Base-by-base conservation (phyloP, 2,329 filamentous ascomycete species). In the Colletotrichum trifolii region DNA sequence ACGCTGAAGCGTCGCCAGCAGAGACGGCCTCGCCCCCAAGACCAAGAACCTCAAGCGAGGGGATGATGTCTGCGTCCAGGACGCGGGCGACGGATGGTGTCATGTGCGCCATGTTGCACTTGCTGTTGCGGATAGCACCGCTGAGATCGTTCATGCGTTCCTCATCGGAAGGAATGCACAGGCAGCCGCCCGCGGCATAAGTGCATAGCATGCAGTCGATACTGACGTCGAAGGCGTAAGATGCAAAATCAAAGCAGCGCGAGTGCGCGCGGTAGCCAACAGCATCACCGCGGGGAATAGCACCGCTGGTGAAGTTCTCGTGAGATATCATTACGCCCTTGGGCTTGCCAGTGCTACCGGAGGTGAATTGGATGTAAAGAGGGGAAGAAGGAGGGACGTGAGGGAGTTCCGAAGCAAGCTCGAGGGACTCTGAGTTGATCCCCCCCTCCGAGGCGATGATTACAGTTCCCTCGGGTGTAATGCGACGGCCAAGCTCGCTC, bases 301-400 rank as follows among this genome's bases (percentile, higher is more conserved):
- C 79, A 38, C 81, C 81, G 50, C 80, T 82, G 36, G 80, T 79
- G 63, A 81, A 83, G 58, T 82, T 82, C 39, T 73, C 75, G 64
- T 85, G 83, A 2, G 79, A 79, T 61, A 84, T 77, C 49, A 89
- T 79, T 4, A 89, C 87, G 25, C 87, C 88, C 76, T 90, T 90
- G 2, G 87, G 88, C 64, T 82, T 83, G 7, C 88, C 87, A 0
- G 88, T 90, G 64, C 86, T 89, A 12, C 87, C 87, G 1, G 87
- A 89, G 10, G 87, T 90, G 72, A 89, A 90, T 71, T 89, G 88
- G 69, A 89, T 85, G 66, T 84, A 85, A 39, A 83, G 78, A 8
- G 81, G 78, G 1, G 77, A 73, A 6, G 73, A 72, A 2, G 81
- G 68, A 3, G 88, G 74, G n/a, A 84, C 79, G 0, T 62, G 53